Evolutionary conservation across 306 rosid species (phyloP), one percentile per base, ranked within the genome.

Genomic region (Cucumis cinereus): DNA sequence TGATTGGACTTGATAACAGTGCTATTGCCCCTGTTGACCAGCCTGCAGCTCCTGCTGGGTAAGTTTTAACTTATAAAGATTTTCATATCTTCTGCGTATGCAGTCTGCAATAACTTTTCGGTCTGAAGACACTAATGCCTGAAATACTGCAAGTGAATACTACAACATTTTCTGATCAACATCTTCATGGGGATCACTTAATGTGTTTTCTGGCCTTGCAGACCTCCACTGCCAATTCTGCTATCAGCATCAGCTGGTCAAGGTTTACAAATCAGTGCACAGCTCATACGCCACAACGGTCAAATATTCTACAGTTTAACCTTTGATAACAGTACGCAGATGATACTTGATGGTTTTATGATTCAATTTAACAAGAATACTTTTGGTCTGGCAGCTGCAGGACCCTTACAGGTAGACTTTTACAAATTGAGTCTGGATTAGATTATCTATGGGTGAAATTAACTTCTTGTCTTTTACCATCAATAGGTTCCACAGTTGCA

Each of bases 181-280:
- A 72, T 24, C 33, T 61, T 45, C 73, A 61, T 58, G 56, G 80
- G n/a, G 15, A 33, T 35, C 52, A 64, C 83, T 81, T 56, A 75
- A 82, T 67, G 61, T 73, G 63, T 83, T 73, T 77, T 76, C 58
- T 82, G 62, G 26, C 78, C 36, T 9, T 84, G 87, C 90, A 92
- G 97, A 75, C 90, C 96, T 64, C 96, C 98, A 23, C 77, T 90
- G 92, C 97, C 98, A 74, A 68, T 94, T 77, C 24, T 94, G 79
- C 86, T 92, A 54, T 90, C 90, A 63, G 90, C 91, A 68, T 89
- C 93, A 76, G 80, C 95, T 59, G 97, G 97, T 80, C 96, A 92
- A 82, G 99, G 98, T 75, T 87, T 94, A 79, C 99, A 94, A 90
- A 85, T 94, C 86, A 92, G 98, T 86, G 99, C 96, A 78, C 93